A percentile compares a stretch with the other conserved stretches of the same genome.
Conservation (phyloP, 164 flowering plant genomes). For the Cinnamomum chago region DNA sequence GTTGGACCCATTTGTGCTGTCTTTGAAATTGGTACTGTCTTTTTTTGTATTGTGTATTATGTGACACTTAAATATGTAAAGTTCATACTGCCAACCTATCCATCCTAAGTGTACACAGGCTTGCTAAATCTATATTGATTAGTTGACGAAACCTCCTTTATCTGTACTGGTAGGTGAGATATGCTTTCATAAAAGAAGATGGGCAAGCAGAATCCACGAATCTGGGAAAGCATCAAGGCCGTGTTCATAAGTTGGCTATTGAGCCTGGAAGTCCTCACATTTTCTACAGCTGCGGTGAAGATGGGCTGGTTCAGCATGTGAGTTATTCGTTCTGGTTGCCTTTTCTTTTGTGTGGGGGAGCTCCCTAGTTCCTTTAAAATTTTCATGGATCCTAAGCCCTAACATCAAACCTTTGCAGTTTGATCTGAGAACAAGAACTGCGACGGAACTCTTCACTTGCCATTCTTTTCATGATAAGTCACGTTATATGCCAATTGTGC, state of each 20-base stretch:
- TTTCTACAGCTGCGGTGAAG: slow-evolving; percentile 90
- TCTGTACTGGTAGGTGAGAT: slow-evolving; percentile 52
- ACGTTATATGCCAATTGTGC: slow-evolving; percentile 21
- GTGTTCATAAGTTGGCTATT: slow-evolving; percentile 86
- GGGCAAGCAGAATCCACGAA: slow-evolving; percentile 56
- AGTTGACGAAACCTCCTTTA: neutral
- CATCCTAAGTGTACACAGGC: neutral
- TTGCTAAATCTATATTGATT: no score
- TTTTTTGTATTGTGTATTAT: neutral
- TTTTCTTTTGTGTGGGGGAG: neutral
- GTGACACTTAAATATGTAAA: neutral
- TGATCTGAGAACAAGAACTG: slow-evolving; percentile 67
- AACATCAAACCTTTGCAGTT: slow-evolving; percentile 43
- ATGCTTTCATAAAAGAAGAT: slow-evolving; percentile 55
- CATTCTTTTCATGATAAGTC: slow-evolving; percentile 31
- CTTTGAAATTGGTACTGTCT: neutral
- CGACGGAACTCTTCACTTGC: slow-evolving; percentile 77
- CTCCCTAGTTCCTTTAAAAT: no score
- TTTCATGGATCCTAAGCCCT: neutral
- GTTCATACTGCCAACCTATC: neutral
- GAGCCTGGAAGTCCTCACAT: slow-evolving; percentile 91
- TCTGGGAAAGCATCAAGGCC: slow-evolving; percentile 62
- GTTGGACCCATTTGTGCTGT: neutral
- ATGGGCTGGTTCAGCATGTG: slow-evolving; percentile 91
- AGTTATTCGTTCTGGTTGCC: slow-evolving; percentile 22